Evolutionary conservation across 2,329 filamentous ascomycete genomes (phyloP).

Genomic region (Elsinoe batatas): DNA sequence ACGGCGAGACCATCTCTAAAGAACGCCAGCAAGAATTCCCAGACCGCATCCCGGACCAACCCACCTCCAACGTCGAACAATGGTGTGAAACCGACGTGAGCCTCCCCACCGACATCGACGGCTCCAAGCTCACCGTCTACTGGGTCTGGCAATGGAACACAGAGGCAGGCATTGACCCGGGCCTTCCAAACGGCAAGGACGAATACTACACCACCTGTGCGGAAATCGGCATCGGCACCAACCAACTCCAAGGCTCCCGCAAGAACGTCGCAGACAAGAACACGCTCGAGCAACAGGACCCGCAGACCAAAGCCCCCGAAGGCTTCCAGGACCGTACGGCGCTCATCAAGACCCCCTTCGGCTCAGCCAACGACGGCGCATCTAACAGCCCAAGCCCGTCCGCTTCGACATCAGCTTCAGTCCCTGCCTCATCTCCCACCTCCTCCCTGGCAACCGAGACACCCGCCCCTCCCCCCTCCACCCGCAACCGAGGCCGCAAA

Average conservation of each 20-base stretch:
- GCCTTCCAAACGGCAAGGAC: conserved; percentile 37
- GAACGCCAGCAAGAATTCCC: conserved; percentile 50
- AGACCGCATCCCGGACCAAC: conserved; percentile 43
- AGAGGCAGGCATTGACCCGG: conserved; percentile 28
- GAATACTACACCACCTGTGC: conserved; percentile 52
- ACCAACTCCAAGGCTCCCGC: conserved; percentile 8
- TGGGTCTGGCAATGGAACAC: conserved; percentile 96
- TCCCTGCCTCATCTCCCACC: background rate
- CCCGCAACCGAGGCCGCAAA: background rate
- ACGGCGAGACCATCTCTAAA: conserved; percentile 47
- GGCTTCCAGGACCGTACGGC: conserved; percentile 34
- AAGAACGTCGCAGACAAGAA: conserved; percentile 17
- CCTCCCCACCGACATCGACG: conserved; percentile 56
- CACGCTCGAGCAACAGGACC: conserved; percentile 33
- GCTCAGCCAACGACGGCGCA: background rate
- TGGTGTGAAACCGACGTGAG: conserved; percentile 75
- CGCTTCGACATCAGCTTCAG: background rate
- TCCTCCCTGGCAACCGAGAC: background rate
- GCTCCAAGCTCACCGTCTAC: conserved; percentile 68
- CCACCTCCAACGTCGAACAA: conserved; percentile 41
- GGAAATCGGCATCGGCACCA: conserved; percentile 41
- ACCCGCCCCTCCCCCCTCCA: background rate
- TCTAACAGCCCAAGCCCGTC: background rate
- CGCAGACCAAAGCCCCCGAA: conserved; percentile 30
- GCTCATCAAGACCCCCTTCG: conserved; percentile 6